These are phyloP conservation scores for Acacia acuminata DNA, from an alignment of 306 rosid genomes.

Conservation along the genomic window DNA sequence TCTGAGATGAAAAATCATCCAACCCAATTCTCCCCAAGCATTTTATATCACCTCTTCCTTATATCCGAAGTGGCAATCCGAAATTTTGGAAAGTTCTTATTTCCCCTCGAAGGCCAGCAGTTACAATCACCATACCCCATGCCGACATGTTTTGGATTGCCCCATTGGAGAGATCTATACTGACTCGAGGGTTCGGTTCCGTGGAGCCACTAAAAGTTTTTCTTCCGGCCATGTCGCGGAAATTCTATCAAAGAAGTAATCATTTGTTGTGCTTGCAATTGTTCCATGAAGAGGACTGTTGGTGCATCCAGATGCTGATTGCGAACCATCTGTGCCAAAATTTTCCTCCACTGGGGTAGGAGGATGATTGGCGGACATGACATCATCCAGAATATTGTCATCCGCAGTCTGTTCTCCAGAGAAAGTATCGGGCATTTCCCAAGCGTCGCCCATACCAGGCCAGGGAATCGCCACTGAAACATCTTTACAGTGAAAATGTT, in stretches of 20 bases:
- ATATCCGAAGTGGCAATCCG: constrained; percentile 73
- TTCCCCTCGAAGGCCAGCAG: constrained; percentile 85
- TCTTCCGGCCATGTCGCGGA: constrained; percentile 87
- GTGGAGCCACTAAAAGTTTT: constrained; percentile 49
- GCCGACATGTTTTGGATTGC: constrained; percentile 57
- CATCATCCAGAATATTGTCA: constrained; percentile 54
- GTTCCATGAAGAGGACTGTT: constrained; percentile 80
- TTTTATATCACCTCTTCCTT: constrained; percentile 20
- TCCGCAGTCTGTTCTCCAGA: constrained; percentile 40
- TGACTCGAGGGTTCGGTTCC: constrained; percentile 56
- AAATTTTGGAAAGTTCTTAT: constrained; percentile 83
- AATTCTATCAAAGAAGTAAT: constrained; percentile 77
- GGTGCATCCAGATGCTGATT: constrained; percentile 53
- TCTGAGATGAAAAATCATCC: constrained; percentile 26
- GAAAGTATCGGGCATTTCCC: constrained; percentile 50
- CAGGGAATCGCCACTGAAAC: constrained; percentile 80
- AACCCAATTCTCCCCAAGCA: constrained; percentile 35
- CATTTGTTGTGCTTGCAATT: constrained; percentile 67
- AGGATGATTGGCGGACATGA: constrained; percentile 72
- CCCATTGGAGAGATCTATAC: constrained; percentile 55
- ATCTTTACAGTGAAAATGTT: constrained; percentile 84
- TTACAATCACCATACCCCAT: constrained; percentile 88
- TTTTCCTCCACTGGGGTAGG: constrained; percentile 81
- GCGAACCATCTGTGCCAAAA: constrained; percentile 47
- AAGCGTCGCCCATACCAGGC: constrained; percentile 65